phyloP scores from a whole-genome alignment of 2,329 filamentous ascomycete species.

The Fusarium fujikuroi region DNA sequence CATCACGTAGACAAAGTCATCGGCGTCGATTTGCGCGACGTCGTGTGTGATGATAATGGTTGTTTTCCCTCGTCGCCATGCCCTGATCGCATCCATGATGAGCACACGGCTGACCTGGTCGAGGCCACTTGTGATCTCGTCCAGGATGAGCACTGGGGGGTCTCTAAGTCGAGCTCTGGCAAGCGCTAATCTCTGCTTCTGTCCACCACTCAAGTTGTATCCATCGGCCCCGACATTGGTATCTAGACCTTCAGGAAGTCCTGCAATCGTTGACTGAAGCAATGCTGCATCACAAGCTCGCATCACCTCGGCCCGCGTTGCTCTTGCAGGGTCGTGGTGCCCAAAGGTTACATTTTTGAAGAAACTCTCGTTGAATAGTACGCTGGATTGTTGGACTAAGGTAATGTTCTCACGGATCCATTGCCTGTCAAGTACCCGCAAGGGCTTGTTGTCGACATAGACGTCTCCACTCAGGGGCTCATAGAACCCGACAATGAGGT shows the following conservation, averaged over 20 bases:
- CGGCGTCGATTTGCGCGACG: conserved; percentile 74
- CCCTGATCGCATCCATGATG: conserved; percentile 78
- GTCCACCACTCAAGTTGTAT: conserved; percentile 81
- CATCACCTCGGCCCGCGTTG: conserved; percentile 66
- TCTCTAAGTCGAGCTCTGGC: conserved; percentile 82
- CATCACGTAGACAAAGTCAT: conserved; percentile 85
- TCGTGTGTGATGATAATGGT: conserved; percentile 96
- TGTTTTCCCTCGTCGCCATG: conserved; percentile 83
- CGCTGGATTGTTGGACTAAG: conserved; percentile 83
- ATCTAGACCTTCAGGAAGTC: conserved; percentile 75
- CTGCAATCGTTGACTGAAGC: conserved; percentile 73
- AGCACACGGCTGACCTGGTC: conserved; percentile 76
- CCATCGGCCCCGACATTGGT: conserved; percentile 79
- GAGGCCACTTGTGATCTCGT: conserved; percentile 88
- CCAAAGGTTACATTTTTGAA: conserved; percentile 83
- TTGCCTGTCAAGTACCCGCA: conserved; percentile 69
- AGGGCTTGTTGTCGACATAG: conserved; percentile 70
- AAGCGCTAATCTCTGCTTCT: conserved; percentile 83
- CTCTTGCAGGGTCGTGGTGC: conserved; percentile 57
- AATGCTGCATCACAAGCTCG: conserved; percentile 73
- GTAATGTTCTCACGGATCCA: conserved; percentile 85
- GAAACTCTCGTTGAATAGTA: conserved; percentile 84
- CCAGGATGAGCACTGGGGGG: conserved; percentile 82
- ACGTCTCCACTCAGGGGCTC: conserved; percentile 72
- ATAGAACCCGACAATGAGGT: conserved; percentile 83